Evolutionary conservation across 2,329 filamentous ascomycete genomes (phyloP).

Genomic region (Trichoderma endophyticum): DNA sequence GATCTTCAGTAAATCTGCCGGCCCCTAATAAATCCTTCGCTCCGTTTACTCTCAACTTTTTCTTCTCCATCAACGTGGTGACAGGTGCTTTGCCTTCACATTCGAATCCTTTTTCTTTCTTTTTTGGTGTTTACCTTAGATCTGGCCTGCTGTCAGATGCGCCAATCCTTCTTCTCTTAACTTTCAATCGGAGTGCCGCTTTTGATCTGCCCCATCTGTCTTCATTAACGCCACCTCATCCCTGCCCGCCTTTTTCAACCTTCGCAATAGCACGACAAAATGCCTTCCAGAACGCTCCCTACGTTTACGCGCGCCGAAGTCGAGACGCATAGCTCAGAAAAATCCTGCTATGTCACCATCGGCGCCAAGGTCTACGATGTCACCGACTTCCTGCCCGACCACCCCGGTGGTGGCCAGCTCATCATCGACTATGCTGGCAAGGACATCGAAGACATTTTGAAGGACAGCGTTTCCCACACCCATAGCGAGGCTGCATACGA

Average conservation of each 20-base stretch:
- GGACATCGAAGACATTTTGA: constrained; percentile 78
- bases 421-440: constrained; percentile 87
- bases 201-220: constrained; percentile 3
- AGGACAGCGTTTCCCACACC: constrained; percentile 75
- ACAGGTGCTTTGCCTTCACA: background rate
- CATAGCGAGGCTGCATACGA: constrained; percentile 96
- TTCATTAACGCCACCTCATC: constrained; percentile 17
- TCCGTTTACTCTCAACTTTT: background rate
- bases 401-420: constrained; percentile 85
- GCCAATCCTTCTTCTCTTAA: background rate
- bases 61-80: background rate
- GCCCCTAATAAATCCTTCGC: constrained; percentile 12
- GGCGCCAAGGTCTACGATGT: constrained; percentile 92
- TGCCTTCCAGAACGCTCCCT: constrained; percentile 79
- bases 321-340: constrained; percentile 69
- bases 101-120: background rate
- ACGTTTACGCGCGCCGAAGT: constrained; percentile 80
- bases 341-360: constrained; percentile 91
- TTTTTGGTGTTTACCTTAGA: background rate
- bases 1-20: constrained; percentile 5
- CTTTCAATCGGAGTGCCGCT: background rate
- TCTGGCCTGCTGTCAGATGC: background rate
- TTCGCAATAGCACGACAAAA: constrained; percentile 35
- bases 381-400: constrained; percentile 83
- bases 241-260: constrained; percentile 13